Evolutionary conservation across 805 yeast species (phyloP).

Genomic region (Nakazawaea wickerhamii): DNA sequence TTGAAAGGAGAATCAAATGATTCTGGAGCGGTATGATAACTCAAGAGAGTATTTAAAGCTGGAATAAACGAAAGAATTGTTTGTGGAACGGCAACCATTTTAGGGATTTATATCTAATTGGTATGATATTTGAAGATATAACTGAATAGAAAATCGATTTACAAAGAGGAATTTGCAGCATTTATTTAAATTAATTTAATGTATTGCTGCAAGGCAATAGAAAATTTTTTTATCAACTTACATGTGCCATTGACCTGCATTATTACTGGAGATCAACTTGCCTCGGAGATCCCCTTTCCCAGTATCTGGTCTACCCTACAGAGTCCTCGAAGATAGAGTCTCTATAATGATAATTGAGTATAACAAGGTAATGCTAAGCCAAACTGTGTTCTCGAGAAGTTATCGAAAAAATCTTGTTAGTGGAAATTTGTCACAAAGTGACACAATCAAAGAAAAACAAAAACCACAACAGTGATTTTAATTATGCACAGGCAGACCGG

Average conservation of each 20-base stretch:
- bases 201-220: not conserved
- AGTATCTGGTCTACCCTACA: not conserved
- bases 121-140: not conserved
- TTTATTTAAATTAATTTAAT: not conserved
- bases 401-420: not conserved
- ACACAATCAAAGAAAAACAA: not conserved
- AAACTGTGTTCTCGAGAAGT: not conserved
- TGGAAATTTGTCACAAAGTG: not conserved
- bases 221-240: too few relatives aligned
- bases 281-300: too few relatives aligned
- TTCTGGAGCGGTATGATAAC: slow-evolving; percentile 37
- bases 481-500: not conserved
- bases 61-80: slow-evolving; percentile 3
- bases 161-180: not conserved
- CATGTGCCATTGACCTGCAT: too few relatives aligned
- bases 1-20: slow-evolving; percentile 42
- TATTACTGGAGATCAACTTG: too few relatives aligned
- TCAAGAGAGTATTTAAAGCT: slow-evolving; percentile 1
- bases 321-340: too few relatives aligned
- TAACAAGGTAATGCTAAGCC: too few relatives aligned
- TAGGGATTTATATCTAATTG: not conserved
- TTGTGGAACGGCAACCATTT: slow-evolving; percentile 7
- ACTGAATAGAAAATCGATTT: not conserved
- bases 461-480: not conserved
- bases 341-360: not conserved